phyloP scores from a whole-genome alignment of 345 rosid genomes.

The Rhodamnia rubescens region DNA sequence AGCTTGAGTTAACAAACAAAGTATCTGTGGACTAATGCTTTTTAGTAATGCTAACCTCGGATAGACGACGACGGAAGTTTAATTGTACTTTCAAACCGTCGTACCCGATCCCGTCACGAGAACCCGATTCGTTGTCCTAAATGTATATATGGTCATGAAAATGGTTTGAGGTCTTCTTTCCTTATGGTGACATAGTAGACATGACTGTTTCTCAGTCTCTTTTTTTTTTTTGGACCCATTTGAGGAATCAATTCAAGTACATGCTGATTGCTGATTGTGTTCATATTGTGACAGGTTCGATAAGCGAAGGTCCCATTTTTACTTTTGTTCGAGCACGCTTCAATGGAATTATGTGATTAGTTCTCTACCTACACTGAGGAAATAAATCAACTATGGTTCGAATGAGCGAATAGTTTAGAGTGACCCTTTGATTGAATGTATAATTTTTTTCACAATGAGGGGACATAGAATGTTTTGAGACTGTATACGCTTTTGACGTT shows the following conservation, averaged over 20 bases:
- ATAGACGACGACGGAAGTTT: not conserved
- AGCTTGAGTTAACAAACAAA: not conserved
- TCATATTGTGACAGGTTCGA: not conserved
- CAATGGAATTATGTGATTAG: not conserved
- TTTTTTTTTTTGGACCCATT: not conserved
- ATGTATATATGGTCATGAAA: not conserved
- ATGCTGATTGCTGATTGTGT: not conserved
- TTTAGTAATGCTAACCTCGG: not conserved
- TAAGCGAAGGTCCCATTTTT: not conserved
- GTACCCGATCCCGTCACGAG: not conserved
- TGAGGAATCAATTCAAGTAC: not conserved
- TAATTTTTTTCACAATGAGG: not conserved
- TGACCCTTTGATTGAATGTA: not conserved
- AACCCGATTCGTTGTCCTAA: not conserved
- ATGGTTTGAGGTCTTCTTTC: not conserved
- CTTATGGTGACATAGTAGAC: not conserved
- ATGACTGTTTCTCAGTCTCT: not conserved
- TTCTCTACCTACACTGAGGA: not conserved
- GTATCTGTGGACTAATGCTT: not conserved
- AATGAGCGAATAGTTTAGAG: not conserved
- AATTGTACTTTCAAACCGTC: not conserved
- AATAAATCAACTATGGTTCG: not conserved
- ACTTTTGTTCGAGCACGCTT: not conserved
- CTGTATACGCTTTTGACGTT: not conserved
- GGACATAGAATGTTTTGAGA: not conserved